These are phyloP conservation scores for Chamaenerion angustifolium DNA, from an alignment of 345 rosid species.

Conservation along the genomic window DNA sequence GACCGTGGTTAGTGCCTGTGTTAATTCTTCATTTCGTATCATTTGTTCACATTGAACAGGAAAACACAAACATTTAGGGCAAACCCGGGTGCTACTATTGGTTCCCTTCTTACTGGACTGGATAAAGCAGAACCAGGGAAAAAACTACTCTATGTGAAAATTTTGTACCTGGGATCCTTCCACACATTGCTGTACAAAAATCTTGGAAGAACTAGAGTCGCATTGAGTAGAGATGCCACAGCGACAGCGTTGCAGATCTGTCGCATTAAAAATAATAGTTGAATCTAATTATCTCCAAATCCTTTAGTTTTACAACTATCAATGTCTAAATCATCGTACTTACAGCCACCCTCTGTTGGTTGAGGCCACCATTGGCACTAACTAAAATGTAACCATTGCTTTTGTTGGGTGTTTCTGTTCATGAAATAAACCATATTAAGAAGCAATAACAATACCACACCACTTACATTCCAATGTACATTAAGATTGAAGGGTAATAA, in stretches of 20 bases:
- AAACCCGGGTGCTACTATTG: no score
- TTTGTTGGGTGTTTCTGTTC: slow-evolving; percentile 26
- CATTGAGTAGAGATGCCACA: slow-evolving; percentile 65
- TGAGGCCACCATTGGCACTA: slow-evolving; percentile 91
- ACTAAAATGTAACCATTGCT: slow-evolving; percentile 62
- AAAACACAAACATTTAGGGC: no score
- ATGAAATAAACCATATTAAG: slow-evolving; percentile 6
- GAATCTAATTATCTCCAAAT: no score
- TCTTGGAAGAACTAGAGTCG: slow-evolving; percentile 64
- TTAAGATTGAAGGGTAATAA: background rate
- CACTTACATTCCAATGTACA: background rate
- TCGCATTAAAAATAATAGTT: slow-evolving; percentile 1
- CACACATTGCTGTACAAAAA: slow-evolving; percentile 96
- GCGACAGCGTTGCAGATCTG: slow-evolving; percentile 82
- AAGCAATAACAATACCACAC: slow-evolving; percentile 1
- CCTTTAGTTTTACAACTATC: no score
- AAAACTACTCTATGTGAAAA: no score
- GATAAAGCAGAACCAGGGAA: no score
- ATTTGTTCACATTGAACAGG: no score
- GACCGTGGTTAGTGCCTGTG: no score
- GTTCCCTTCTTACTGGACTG: no score
- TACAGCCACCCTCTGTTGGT: slow-evolving; percentile 94
- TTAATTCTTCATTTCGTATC: no score
- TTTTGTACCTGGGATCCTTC: slow-evolving; percentile 78
- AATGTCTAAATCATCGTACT: slow-evolving; percentile 13